A percentile compares a stretch with the other conserved stretches of the same genome.
Evolutionary conservation across 2,329 filamentous ascomycete genomes (phyloP).

Genomic region (Paracorniculantispora psalliotae): DNA sequence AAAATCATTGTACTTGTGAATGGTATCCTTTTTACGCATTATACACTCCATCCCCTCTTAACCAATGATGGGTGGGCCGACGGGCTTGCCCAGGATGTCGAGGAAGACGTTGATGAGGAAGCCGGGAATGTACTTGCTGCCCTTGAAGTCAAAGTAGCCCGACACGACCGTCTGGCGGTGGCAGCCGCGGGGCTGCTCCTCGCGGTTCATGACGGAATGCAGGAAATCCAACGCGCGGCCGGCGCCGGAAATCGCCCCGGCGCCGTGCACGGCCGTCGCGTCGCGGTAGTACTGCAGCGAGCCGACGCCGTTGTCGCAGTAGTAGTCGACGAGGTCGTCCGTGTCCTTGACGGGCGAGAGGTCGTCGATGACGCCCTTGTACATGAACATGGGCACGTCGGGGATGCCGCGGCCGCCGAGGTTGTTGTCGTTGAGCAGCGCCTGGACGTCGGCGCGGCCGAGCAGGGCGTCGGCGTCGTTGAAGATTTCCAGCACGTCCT

Average conservation of each 20-base stretch:
- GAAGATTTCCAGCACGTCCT: conserved; percentile 38
- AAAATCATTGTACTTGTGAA: no score
- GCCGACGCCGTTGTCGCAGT: conserved; percentile 34
- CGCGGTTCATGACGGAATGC: conserved; percentile 13
- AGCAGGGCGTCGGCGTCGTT: conserved; percentile 28
- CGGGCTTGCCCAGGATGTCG: not conserved
- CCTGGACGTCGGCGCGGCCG: conserved; percentile 19
- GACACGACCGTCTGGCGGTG: not conserved
- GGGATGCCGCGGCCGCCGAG: conserved; percentile 35
- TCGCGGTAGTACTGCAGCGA: conserved; percentile 41
- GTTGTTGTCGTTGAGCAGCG: conserved; percentile 25
- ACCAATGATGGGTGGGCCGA: not conserved
- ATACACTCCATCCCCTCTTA: not conserved
- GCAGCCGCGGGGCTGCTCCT: conserved; percentile 4
- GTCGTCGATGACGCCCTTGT: conserved; percentile 45
- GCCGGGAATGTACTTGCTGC: not conserved
- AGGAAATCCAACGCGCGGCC: conserved; percentile 16
- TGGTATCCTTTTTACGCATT: not conserved
- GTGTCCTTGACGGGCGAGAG: conserved; percentile 38
- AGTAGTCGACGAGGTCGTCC: conserved; percentile 36
- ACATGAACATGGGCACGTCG: conserved; percentile 43
- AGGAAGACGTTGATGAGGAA: not conserved
- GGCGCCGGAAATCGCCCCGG: conserved; percentile 11
- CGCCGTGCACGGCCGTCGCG: conserved; percentile 33
- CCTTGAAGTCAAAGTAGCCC: not conserved